Percentiles rank a stretch among this genome's conserved stretches.
phyloP scores from a whole-genome alignment of 108 stramenopile species.

The Skeletonema tropicum region DNA sequence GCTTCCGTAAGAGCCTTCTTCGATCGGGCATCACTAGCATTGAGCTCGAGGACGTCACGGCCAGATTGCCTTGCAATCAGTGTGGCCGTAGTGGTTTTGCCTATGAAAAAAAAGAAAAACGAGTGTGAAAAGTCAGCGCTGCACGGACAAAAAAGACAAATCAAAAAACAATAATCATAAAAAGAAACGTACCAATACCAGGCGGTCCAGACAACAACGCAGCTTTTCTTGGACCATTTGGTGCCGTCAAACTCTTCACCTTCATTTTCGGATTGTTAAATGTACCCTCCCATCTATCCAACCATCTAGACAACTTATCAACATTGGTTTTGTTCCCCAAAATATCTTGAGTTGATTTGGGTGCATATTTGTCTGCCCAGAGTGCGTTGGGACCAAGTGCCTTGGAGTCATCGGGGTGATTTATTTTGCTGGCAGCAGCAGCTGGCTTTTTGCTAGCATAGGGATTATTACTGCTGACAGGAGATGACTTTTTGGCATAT shows the following conservation, averaged over 20 bases:
- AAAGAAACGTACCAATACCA: constrained; percentile 82
- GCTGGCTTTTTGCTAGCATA: constrained; percentile 14
- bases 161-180: neutral
- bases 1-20: constrained; percentile 76
- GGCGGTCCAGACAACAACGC: constrained; percentile 97
- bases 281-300: constrained; percentile 82
- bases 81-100: constrained; percentile 90
- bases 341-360: constrained; percentile 63
- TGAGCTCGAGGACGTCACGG: constrained; percentile 94
- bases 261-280: constrained; percentile 63
- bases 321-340: constrained; percentile 80
- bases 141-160: neutral
- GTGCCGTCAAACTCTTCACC: constrained; percentile 36
- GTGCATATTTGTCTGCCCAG: constrained; percentile 96
- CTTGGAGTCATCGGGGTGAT: neutral
- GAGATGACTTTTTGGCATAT: neutral
- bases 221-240: constrained; percentile 77
- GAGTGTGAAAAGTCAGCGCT: neutral
- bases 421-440: too few relatives aligned
- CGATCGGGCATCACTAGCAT: constrained; percentile 94
- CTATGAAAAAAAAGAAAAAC: constrained; percentile 5
- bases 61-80: constrained; percentile 84
- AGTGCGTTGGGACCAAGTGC: constrained; percentile 51
- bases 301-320: constrained; percentile 62
- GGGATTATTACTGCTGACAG: neutral